These are phyloP conservation scores for Geosmithia morbida DNA, from an alignment of 2,329 filamentous ascomycete genomes.

Conservation along the genomic window DNA sequence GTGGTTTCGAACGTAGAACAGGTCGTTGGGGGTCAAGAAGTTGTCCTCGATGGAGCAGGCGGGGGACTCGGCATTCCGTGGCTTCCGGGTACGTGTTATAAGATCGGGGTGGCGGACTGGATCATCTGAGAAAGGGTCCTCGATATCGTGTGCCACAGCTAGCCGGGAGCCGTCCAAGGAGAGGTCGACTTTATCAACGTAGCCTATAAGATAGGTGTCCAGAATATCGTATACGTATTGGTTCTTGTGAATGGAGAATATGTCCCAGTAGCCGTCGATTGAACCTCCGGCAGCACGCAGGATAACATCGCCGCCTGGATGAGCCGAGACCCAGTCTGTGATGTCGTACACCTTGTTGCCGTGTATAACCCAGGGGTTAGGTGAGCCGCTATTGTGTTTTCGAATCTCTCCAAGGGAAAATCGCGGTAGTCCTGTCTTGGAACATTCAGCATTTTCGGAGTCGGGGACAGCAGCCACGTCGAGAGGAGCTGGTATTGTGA, in stretches of 20 bases:
- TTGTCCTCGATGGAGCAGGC: conserved; percentile 26
- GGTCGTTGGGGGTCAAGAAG: conserved; percentile 38
- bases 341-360: conserved; percentile 56
- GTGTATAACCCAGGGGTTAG: conserved; percentile 48
- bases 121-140: conserved; percentile 45
- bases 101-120: conserved; percentile 35
- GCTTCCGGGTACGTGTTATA: conserved; percentile 35
- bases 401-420: conserved; percentile 36
- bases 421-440: conserved; percentile 19
- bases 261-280: conserved; percentile 56
- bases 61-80: conserved; percentile 48
- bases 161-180: conserved; percentile 31
- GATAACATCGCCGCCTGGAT: conserved; percentile 56
- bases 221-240: conserved; percentile 51
- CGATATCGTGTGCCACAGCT: conserved; percentile 26
- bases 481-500: not conserved
- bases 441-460: no score
- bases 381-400: conserved; percentile 34
- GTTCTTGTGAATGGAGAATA: conserved; percentile 54
- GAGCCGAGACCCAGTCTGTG: conserved; percentile 50
- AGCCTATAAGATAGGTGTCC: conserved; percentile 48
- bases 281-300: conserved; percentile 48
- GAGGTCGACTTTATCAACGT: conserved; percentile 43
- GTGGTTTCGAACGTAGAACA: conserved; percentile 48
- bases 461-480: not conserved